Evolutionary conservation across 164 flowering plant genomes (phyloP), one percentile per base, ranked within the genome.

Genomic region (Liriodendron chinense): DNA sequence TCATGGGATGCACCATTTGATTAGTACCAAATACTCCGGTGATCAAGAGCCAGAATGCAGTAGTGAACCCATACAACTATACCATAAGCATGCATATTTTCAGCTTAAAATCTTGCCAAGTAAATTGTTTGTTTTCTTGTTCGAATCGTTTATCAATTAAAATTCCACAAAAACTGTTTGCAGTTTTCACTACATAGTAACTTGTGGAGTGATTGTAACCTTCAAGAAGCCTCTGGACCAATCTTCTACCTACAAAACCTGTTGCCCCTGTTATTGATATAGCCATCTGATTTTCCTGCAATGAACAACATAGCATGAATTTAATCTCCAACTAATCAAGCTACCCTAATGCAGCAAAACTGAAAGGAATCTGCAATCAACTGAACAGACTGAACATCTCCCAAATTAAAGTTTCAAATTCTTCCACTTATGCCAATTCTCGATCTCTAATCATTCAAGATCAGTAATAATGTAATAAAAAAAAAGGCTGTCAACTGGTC

Each of bases 181-280:
- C 65, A 48, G 59, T 53, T 53, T 53, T 53, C 59, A 12, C 43
- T 34, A 34, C 5, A 7, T 53, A 8, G 59, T 53, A 16, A 53
- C 59, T 12, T 53, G 13, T 53, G 43, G 7, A 34, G 43, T 53
- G 59, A 53, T 53, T 12, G 18, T 49, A 24, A 94, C 99, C 98
- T 89, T 86, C 82, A 81, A 81, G 85, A 61, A 95, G 86, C 83
- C 89, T 93, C 77, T 90, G 92, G 65, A 93, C 99, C 88, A 95
- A 82, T 85, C 90, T 88, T 86, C 77, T 85, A 26, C 99, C 99
- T 47, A 95, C 83, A 81, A 95, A 93, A 20, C 99, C 97, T 0
- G 99, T 95, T n/a, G 94, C 98, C 80, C 98, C 99, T 5, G 99
- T 95, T 47, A 93, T 73, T 68, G 98, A 89, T 28, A 95, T 90